Conservation (phyloP, 371 early-diverging fungal genomes). For the Coemansia sp. region DNA sequence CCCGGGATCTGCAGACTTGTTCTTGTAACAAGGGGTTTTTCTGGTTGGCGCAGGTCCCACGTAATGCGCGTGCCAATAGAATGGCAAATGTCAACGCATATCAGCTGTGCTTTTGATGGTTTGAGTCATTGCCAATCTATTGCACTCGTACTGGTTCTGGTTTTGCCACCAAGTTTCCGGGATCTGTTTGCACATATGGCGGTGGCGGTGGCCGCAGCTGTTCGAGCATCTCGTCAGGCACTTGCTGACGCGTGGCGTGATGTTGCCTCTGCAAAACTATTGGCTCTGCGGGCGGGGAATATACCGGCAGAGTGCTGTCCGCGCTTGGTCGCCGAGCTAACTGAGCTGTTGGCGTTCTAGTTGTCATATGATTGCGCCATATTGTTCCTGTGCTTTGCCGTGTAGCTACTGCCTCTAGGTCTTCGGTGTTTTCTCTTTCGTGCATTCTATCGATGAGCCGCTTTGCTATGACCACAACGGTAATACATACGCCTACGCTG, state of each 20-base stretch:
- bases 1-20: neutral
- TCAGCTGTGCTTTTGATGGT: neutral
- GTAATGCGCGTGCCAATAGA: neutral
- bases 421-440: neutral
- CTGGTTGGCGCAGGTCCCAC: neutral
- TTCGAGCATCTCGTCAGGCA: neutral
- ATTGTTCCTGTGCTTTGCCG: neutral
- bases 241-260: conserved; percentile 3
- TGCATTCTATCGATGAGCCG: neutral
- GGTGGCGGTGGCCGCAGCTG: conserved; percentile 6
- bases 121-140: neutral
- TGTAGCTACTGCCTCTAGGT: neutral
- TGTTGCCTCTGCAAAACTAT: neutral
- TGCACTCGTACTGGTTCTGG: neutral
- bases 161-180: neutral
- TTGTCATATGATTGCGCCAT: neutral
- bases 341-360: neutral
- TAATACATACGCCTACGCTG: neutral
- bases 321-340: neutral
- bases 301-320: conserved; percentile 5
- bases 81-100: neutral
- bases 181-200: conserved; percentile 5
- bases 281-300: conserved; percentile 10
- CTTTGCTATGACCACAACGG: neutral
- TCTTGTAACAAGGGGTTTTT: neutral